Percentiles rank a stretch among this genome's conserved stretches.
Conservation (phyloP, 352 stramenopile genomes). For the Globisporangium alternatum region DNA sequence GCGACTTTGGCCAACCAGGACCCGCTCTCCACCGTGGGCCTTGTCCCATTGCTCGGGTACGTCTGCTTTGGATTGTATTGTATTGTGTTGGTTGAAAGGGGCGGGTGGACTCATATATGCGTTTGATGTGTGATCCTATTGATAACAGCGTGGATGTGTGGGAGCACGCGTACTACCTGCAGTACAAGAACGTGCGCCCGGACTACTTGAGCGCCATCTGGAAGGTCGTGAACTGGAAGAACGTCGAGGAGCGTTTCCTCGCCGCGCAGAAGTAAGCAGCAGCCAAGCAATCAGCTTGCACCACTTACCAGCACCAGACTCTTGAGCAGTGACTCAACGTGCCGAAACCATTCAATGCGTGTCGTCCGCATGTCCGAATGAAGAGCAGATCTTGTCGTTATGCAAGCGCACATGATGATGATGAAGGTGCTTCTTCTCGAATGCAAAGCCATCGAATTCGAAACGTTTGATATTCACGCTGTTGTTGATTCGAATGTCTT, state of each 20-base stretch:
- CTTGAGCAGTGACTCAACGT: neutral
- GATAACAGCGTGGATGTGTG: conserved; percentile 95
- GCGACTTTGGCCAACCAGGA: conserved; percentile 95
- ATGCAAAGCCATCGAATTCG: neutral
- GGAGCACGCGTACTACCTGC: conserved; percentile 96
- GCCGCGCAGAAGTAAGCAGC: conserved; percentile 63
- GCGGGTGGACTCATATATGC: conserved; percentile 1
- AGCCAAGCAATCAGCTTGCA: neutral
- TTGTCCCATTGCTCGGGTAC: conserved; percentile 93
- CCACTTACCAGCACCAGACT: neutral
- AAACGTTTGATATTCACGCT: neutral
- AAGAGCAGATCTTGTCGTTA: neutral
- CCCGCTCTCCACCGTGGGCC: conserved; percentile 92
- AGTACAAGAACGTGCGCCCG: conserved; percentile 96
- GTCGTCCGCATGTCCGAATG: neutral
- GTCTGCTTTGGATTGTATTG: conserved; percentile 3
- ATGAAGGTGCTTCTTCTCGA: neutral
- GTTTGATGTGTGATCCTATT: neutral
- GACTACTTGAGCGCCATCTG: conserved; percentile 95
- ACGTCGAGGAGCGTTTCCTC: conserved; percentile 76
- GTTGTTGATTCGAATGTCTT: neutral
- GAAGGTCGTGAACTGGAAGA: conserved; percentile 96
- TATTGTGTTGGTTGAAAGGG: neutral
- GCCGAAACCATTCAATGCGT: neutral
- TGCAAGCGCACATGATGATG: neutral